A percentile compares a stretch with the other conserved stretches of the same genome.
Evolutionary conservation across 352 stramenopile species (phyloP).

Genomic region (Phytophthora boehmeriae): DNA sequence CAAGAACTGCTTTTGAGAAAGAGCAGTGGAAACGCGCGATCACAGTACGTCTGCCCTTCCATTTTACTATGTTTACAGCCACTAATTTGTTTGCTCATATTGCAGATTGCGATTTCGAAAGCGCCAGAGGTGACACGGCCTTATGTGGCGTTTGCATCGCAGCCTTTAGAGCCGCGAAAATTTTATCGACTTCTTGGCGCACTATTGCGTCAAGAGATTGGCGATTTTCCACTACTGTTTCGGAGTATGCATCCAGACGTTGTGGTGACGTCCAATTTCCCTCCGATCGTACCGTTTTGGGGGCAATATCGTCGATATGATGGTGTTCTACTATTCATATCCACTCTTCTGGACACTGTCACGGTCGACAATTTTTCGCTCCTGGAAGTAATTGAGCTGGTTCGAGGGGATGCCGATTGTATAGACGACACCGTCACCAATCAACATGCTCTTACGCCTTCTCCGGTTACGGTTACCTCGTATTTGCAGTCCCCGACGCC

Average conservation of each 20-base stretch:
- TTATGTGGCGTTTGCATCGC: constrained; percentile 74
- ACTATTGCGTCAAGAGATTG: constrained; percentile 71
- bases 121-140: constrained; percentile 44
- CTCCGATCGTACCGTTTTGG: constrained; percentile 88
- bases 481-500: constrained; percentile 43
- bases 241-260: constrained; percentile 81
- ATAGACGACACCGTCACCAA: constrained; percentile 54
- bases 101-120: constrained; percentile 64
- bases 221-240: constrained; percentile 77
- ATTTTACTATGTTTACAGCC: neutral
- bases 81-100: constrained; percentile 10
- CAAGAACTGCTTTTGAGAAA: constrained; percentile 78
- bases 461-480: constrained; percentile 31
- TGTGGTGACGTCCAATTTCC: constrained; percentile 83
- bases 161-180: constrained; percentile 65
- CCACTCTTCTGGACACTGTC: constrained; percentile 78
- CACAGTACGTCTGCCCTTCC: constrained; percentile 30
- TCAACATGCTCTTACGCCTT: constrained; percentile 28
- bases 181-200: constrained; percentile 79
- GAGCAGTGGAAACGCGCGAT: constrained; percentile 85
- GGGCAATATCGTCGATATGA: constrained; percentile 86
- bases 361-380: constrained; percentile 78
- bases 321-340: constrained; percentile 81
- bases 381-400: constrained; percentile 74
- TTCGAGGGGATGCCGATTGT: constrained; percentile 70